A percentile compares a stretch with the other conserved stretches of the same genome.
phyloP scores from a whole-genome alignment of 805 yeast species.

The Sporopachydermia quercuum region DNA sequence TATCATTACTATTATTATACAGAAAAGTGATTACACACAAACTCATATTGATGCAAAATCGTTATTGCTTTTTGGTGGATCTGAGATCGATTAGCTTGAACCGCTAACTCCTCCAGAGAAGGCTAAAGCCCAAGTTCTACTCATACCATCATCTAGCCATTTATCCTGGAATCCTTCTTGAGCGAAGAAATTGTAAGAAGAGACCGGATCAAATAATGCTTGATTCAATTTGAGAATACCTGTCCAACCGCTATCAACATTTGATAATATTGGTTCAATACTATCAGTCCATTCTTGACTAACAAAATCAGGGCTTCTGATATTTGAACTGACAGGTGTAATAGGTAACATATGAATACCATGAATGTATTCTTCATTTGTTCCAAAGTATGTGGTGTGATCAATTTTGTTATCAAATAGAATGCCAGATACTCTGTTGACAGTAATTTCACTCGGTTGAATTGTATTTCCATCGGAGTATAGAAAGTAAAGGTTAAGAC shows the following conservation, averaged over 20 bases:
- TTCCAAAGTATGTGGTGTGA: slow-evolving; percentile 63
- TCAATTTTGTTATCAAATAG: slow-evolving; percentile 59
- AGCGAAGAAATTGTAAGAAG: slow-evolving; percentile 29
- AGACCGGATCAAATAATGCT: slow-evolving; percentile 28
- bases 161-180: slow-evolving; percentile 17
- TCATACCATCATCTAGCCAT: slow-evolving; percentile 47
- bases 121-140: slow-evolving; percentile 47
- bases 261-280: slow-evolving; percentile 22
- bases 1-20: too few relatives aligned
- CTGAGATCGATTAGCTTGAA: too few relatives aligned
- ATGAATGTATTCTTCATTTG: slow-evolving; percentile 58
- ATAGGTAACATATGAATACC: slow-evolving; percentile 70
- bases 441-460: slow-evolving; percentile 39
- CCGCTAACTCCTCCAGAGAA: slow-evolving; percentile 47
- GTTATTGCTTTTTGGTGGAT: too few relatives aligned
- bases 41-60: too few relatives aligned
- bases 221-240: slow-evolving; percentile 24
- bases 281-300: slow-evolving; percentile 49
- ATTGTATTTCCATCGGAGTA: slow-evolving; percentile 36
- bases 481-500: slow-evolving; percentile 42
- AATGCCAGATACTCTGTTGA: slow-evolving; percentile 60
- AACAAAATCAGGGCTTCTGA: slow-evolving; percentile 39
- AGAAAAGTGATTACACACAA: too few relatives aligned
- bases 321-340: slow-evolving; percentile 49
- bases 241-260: slow-evolving; percentile 5